These are phyloP conservation scores for Leccinum rimulosum DNA, from an alignment of 768 basidiomycete genomes.

Conservation along the genomic window DNA sequence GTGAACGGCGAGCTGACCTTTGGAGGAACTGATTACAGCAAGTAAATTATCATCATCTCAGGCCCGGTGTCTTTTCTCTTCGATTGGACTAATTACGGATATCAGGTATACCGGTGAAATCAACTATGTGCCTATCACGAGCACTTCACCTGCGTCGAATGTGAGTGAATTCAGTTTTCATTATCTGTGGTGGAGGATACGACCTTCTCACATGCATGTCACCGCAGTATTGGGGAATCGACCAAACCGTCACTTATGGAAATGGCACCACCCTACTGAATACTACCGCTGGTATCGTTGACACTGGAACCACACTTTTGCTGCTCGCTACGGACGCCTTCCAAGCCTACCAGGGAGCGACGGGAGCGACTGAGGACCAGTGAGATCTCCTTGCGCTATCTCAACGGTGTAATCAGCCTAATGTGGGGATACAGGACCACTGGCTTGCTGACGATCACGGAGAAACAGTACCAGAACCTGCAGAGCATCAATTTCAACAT, in stretches of 20 bases:
- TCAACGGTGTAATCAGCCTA: neutral
- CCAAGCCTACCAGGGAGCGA: constrained; percentile 52
- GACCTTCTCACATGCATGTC: neutral
- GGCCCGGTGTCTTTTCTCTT: neutral
- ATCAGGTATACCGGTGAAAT: constrained; percentile 34
- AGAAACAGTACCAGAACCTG: constrained; percentile 45
- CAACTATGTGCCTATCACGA: constrained; percentile 41
- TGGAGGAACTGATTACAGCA: constrained; percentile 48
- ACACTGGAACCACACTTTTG: constrained; percentile 50
- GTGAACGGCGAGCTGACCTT: constrained; percentile 57
- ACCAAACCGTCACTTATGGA: constrained; percentile 39
- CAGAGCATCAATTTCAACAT: constrained; percentile 54
- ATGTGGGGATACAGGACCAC: constrained; percentile 37
- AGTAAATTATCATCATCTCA: constrained; percentile 25
- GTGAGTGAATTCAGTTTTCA: constrained; percentile 14
- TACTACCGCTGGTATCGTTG: constrained; percentile 46
- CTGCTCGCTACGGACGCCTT: constrained; percentile 61
- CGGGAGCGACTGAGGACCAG: constrained; percentile 51
- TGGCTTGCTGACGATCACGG: constrained; percentile 55
- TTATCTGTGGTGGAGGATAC: neutral
- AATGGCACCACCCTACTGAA: constrained; percentile 31
- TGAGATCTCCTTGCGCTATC: constrained; percentile 20
- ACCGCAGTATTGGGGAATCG: constrained; percentile 46
- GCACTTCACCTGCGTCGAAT: constrained; percentile 42
- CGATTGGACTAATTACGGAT: neutral